phyloP scores from a whole-genome alignment of 208 protist species.

The Borovskyia barvae region DNA sequence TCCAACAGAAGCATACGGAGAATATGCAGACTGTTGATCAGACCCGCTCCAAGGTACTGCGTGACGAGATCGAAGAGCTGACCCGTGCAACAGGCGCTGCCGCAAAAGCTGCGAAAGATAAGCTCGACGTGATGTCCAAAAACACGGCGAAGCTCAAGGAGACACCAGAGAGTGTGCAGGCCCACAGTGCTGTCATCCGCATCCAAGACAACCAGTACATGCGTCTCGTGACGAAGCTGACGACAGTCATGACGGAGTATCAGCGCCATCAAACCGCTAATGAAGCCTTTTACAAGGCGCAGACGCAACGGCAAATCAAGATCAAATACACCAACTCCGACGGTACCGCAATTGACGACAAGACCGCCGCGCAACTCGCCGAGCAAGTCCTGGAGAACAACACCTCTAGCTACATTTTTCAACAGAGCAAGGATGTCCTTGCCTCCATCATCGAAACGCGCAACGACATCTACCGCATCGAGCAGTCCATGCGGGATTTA shows the following conservation, averaged over 20 bases:
- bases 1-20: conserved; percentile 62
- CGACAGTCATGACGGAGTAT: conserved; percentile 51
- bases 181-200: conserved; percentile 76
- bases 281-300: conserved; percentile 66
- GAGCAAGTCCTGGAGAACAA: conserved; percentile 81
- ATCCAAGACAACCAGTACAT: conserved; percentile 87
- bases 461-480: conserved; percentile 90
- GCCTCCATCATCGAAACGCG: conserved; percentile 83
- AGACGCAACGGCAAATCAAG: conserved; percentile 90
- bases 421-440: conserved; percentile 86
- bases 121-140: conserved; percentile 53
- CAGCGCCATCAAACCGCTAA: conserved; percentile 59
- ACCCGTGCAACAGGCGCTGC: conserved; percentile 40
- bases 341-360: conserved; percentile 73
- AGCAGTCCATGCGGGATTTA: conserved; percentile 83
- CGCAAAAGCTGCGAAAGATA: conserved; percentile 43
- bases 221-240: conserved; percentile 54
- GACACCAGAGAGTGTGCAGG: conserved; percentile 43
- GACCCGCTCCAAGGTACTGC: conserved; percentile 43
- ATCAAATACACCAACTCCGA: conserved; percentile 87
- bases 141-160: conserved; percentile 68
- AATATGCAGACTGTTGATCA: conserved; percentile 75
- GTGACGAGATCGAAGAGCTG: conserved; percentile 62
- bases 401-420: conserved; percentile 79
- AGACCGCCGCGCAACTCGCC: conserved; percentile 63